Base-by-base conservation (phyloP, 2,329 filamentous ascomycete genomes). In the Monosporascus cannonballus region DNA sequence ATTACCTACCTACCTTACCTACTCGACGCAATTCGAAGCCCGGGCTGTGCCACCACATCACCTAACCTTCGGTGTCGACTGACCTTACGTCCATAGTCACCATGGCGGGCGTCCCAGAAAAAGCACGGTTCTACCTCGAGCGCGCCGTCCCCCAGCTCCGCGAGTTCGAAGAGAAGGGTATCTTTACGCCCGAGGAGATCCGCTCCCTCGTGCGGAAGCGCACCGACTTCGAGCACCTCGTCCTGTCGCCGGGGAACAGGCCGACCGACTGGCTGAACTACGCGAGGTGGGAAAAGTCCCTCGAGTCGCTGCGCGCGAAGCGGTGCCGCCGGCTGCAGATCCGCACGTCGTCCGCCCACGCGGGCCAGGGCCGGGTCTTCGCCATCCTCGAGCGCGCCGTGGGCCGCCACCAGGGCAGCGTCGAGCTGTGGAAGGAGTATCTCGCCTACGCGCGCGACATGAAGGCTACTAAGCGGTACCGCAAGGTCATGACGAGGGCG, bases 61-160 rank as follows among this genome's bases (percentile, higher is more conserved):
- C 30, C 9, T 34, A 34, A 34, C 11, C 30, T 3, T 4, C 2
- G 11, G 4, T 14, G 30, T 34, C 30, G 30, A 34, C 30, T 14
- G 9, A 34, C 30, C 30, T 34, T 34, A 6, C 11, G 9, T 14
- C 30, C 30, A 14, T 34, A 34, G 30, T 24, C 22, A 61, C 46
- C 54, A 96, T 96, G 90, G 83, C 91, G 1, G 87, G 84, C 42
- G 86, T 94, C 54, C 87, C 89, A 58, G 94, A 97, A 67, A 97
- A 96, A 73, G 94, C 93, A 52, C 89, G 93, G 54, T 97, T 93
- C 73, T 96, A 89, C 71, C 81, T 97, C 59, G 94, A 99, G 75
- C 87, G 93, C 61, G 87, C 89, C 2, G 89, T 96, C 44, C 90
- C 92, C 17, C 92, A 97, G 70, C 81, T 99, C 53, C 90, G 91